Evolutionary conservation across 148 eudicot species (phyloP), one percentile per base, ranked within the genome.

Genomic region (Rhododendron mucronatum): DNA sequence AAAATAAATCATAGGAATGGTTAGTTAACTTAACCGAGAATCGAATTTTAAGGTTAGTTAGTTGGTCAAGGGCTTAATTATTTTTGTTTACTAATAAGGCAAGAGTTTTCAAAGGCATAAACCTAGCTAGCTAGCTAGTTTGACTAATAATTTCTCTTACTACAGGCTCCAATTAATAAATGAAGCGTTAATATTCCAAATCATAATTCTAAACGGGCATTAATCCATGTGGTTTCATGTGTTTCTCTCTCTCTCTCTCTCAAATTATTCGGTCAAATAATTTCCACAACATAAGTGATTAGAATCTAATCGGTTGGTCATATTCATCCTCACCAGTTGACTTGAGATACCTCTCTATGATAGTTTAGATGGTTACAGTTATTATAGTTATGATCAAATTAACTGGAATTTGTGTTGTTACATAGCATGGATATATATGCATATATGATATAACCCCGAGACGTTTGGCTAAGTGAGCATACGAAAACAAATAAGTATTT

Each of bases 171-270:
- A 78, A 7, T 51, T 0, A 41, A 41, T 18, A 82, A 82, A 3
- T 37, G 73, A 75, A 76, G 30, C 45, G 61, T 1, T 26, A 61
- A 41, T 78, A 82, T 78, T 87, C 88, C 85, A 48, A 76, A 74
- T 79, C 28, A 47, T 63, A 85, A 37, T 53, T 51, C 5, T 78
- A 85, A 85, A 85, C 74, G 85, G 84, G 73, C 73, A 39, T 53
- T 55, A 55, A 18, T 87, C 69, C 87, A 90, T 90, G 91, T 90
- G 89, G 81, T 89, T 83, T 89, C 89, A 87, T 87, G 89, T 89
- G 74, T 48, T 45, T 84, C 45, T 79, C 35, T 53, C 82, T 78
- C 39, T 75, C 39, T 37, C 39, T 37, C 39, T 37, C 39, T 37
- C 26, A 69, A 51, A 33, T 80, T 50, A 35, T 87, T 78, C 71